Evolutionary conservation across 176 grass and related monocot species (phyloP), one percentile per base, ranked within the genome.

Genomic region (Urochloa ruziziensis): DNA sequence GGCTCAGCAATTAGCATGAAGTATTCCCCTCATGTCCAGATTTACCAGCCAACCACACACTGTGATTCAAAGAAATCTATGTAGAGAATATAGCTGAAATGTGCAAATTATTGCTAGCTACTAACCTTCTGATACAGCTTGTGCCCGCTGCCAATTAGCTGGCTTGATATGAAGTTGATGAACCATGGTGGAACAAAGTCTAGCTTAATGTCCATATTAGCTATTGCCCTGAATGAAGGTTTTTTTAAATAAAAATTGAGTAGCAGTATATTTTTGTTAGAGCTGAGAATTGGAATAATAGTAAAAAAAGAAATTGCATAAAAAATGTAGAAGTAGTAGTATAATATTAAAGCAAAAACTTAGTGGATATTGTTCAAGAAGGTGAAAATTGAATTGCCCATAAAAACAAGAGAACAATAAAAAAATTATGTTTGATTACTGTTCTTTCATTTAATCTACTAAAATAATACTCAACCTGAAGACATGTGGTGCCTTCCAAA

Each of bases 151-250:
- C 86, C 96, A 44, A 99, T 88, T 69, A 99, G 82, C 48, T 99
- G 96, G 58, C 96, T 95, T 87, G 96, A 93, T 27, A 96, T 82
- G 78, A 99, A 99, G 81, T 99, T 99, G 85, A 99, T 99, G 58
- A 99, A 57, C 60, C 82, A 91, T 70, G 96, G 92, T 76, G 96
- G 96, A 47, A 96, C 93, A 56, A 98, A 98, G 74, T 98, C 96
- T 77, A 98, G 64, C 58, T 98, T 98, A 77, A 98, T 90, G 84
- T 98, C 96, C 93, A 95, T 81, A 96, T 96, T 98, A 85, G 88
- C 89, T 81, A 94, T 86, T 85, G 66, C 83, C 96, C 96, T 98
- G 89, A 85, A 93, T 29, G 36, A 64, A 67, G 56, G 28, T 64
- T 86, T 71, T 46, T 47, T 34, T 80, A 25, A 48, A 48, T 33